These are phyloP conservation scores for Fusarium udum DNA, from an alignment of 2,329 filamentous ascomycete species.

Conservation along the genomic window DNA sequence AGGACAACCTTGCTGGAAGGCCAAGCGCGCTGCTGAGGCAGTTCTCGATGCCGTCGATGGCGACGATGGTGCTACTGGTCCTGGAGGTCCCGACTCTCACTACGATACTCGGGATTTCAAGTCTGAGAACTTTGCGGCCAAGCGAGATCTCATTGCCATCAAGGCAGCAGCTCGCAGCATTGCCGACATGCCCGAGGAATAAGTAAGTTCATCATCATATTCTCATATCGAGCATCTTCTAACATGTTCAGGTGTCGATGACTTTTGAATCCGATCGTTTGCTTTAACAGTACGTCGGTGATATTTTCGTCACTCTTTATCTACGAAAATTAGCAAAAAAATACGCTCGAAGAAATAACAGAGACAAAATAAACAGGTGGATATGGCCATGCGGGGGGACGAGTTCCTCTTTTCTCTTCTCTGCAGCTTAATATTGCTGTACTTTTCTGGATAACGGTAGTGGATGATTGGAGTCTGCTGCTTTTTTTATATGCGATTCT, in stretches of 20 bases:
- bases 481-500: slow-evolving; percentile 33
- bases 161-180: slow-evolving; percentile 43
- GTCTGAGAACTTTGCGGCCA: slow-evolving; percentile 50
- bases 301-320: slow-evolving; percentile 14
- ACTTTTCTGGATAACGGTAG: slow-evolving; percentile 36
- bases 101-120: slow-evolving; percentile 32
- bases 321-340: slow-evolving; percentile 16
- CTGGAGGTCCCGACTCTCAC: slow-evolving; percentile 36
- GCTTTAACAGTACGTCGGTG: slow-evolving; percentile 3
- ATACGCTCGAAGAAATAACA: slow-evolving; percentile 7
- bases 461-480: slow-evolving; percentile 26
- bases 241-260: slow-evolving; percentile 12
- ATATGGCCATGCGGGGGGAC: slow-evolving; percentile 16
- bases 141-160: slow-evolving; percentile 47
- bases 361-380: slow-evolving; percentile 13
- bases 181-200: slow-evolving; percentile 35
- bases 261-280: slow-evolving; percentile 11
- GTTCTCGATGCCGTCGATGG: slow-evolving; percentile 41
- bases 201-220: slow-evolving; percentile 14
- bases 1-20: slow-evolving; percentile 52
- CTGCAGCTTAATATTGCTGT: slow-evolving; percentile 16
- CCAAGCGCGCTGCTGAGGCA: slow-evolving; percentile 45
- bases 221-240: background rate
- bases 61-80: slow-evolving; percentile 42
- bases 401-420: slow-evolving; percentile 18